phyloP scores from a whole-genome alignment of 2,329 filamentous ascomycete species.

The Phaeoacremonium minimum region DNA sequence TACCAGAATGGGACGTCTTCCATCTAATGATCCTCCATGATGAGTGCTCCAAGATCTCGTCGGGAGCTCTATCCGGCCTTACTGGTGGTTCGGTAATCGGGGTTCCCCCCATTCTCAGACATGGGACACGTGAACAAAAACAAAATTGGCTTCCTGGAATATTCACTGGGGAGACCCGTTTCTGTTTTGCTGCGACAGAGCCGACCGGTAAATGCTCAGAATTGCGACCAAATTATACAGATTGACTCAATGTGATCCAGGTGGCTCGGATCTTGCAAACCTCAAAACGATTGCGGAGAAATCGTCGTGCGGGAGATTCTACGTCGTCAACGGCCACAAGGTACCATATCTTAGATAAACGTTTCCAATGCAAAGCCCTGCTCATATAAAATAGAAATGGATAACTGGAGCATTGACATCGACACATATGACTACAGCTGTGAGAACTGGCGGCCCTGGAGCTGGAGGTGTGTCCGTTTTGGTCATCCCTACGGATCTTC shows the following conservation, averaged over 20 bases:
- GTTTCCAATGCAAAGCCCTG: too few species aligned
- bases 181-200: slow-evolving; percentile 63
- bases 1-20: slow-evolving; percentile 53
- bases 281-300: slow-evolving; percentile 55
- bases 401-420: slow-evolving; percentile 61
- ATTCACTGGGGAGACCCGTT: slow-evolving; percentile 53
- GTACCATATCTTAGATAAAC: too few species aligned
- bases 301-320: slow-evolving; percentile 38
- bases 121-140: slow-evolving; percentile 57
- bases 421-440: slow-evolving; percentile 58
- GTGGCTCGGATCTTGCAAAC: slow-evolving; percentile 61
- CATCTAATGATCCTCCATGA: slow-evolving; percentile 51
- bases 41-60: slow-evolving; percentile 49
- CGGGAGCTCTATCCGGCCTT: slow-evolving; percentile 53
- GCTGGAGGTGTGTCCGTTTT: slow-evolving; percentile 51
- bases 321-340: slow-evolving; percentile 62
- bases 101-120: slow-evolving; percentile 58
- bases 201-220: too few species aligned
- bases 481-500: slow-evolving; percentile 45
- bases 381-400: too few species aligned
- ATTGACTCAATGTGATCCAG: too few species aligned
- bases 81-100: slow-evolving; percentile 59
- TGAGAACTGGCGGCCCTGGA: slow-evolving; percentile 52
- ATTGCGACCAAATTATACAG: too few species aligned
- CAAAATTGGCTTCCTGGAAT: slow-evolving; percentile 53